A percentile compares a stretch with the other conserved stretches of the same genome.
Conservation (phyloP, 441 rosid species). For the Adansonia grandidieri region DNA sequence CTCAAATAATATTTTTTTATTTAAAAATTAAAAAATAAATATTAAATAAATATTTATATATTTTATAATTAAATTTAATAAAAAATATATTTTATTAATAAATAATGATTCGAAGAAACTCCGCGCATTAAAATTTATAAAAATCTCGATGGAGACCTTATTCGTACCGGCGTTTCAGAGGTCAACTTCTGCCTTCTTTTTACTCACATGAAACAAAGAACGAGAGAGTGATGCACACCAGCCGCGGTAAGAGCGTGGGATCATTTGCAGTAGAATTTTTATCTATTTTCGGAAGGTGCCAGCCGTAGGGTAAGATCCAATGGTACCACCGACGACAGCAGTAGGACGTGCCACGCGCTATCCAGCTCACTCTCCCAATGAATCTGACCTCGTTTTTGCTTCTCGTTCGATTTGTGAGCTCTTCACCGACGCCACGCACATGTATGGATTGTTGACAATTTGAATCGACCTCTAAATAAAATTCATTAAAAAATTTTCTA, state of each 20-base stretch:
- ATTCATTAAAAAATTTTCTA: no score
- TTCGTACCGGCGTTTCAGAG: no score
- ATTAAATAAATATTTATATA: no score
- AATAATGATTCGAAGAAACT: no score
- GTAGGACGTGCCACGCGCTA: not conserved
- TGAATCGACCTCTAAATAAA: not conserved
- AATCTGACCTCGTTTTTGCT: not conserved
- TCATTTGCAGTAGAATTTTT: not conserved
- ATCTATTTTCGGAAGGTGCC: not conserved
- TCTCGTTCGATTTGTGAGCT: not conserved
- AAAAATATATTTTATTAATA: no score
- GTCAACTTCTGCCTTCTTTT: no score
- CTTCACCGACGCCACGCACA: not conserved
- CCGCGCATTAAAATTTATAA: no score
- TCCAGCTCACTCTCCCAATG: conserved; percentile 2
- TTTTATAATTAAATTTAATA: no score
- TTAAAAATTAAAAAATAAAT: no score
- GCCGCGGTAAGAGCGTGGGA: not conserved
- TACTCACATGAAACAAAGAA: no score
- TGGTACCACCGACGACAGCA: conserved; percentile 10
- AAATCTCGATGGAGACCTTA: no score
- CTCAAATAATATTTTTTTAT: no score
- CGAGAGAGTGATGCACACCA: not conserved
- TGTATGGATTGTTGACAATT: not conserved
- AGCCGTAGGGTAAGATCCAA: not conserved